Evolutionary conservation across 2,329 filamentous ascomycete genomes (phyloP).

Genomic region (Penicillium sp.): DNA sequence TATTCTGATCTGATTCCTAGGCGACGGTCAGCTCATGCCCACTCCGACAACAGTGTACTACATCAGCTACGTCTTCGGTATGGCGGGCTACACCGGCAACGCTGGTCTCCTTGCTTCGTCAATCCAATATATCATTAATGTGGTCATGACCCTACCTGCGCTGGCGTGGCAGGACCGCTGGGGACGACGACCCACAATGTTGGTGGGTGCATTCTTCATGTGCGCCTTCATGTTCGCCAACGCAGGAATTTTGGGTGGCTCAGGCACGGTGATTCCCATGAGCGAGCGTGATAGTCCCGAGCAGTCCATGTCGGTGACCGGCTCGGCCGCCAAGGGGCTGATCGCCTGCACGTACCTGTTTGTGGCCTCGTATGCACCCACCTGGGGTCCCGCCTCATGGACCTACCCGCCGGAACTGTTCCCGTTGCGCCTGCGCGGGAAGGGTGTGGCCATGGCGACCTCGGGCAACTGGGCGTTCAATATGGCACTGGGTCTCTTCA

Average conservation of each 20-base stretch:
- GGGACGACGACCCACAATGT: constrained; percentile 66
- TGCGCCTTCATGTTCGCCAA: constrained; percentile 39
- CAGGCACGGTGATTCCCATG: constrained; percentile 14
- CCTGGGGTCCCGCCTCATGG: constrained; percentile 37
- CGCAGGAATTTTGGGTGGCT: constrained; percentile 36
- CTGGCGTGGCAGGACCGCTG: constrained; percentile 69
- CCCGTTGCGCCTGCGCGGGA: constrained; percentile 41
- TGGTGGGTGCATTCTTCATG: constrained; percentile 64
- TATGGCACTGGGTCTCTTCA: constrained; percentile 50
- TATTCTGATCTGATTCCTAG: constrained; percentile 51
- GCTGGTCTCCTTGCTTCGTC: constrained; percentile 61
- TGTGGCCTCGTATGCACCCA: constrained; percentile 27
- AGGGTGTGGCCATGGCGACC: constrained; percentile 42
- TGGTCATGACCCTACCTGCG: constrained; percentile 70
- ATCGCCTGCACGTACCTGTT: constrained; percentile 30
- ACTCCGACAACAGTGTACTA: constrained; percentile 61
- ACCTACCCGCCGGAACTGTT: constrained; percentile 48
- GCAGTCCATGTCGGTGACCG: constrained; percentile 20
- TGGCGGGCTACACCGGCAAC: constrained; percentile 61
- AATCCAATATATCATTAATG: constrained; percentile 74
- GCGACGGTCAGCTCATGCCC: neutral
- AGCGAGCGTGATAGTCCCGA: constrained; percentile 6
- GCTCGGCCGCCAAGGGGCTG: constrained; percentile 21
- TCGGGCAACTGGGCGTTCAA: constrained; percentile 47
- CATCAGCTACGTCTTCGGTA: constrained; percentile 61